Base-by-base conservation (phyloP, 106 monocot species). In the Dendrobium huoshanense region DNA sequence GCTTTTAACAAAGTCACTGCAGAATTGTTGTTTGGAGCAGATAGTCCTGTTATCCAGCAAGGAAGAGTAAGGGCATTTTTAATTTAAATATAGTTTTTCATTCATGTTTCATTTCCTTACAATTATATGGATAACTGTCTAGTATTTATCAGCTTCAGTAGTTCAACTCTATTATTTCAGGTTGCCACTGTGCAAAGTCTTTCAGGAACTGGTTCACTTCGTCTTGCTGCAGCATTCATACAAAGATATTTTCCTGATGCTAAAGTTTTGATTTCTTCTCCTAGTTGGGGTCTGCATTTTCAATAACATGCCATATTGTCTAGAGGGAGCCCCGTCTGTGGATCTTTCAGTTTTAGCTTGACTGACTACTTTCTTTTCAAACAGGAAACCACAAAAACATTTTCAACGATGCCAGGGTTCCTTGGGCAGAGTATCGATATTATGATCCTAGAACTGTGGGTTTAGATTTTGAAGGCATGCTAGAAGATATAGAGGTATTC, bases 341-440 rank as follows among this genome's bases (percentile, higher is more conserved):
- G 42, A 41, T 4, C 20, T 75, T 75, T 75, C 41, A 75, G 25
- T n/a, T 44, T 75, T 75, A n/a, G 74, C 43, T 31, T 67, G 40
- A 81, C 41, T 58, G 9, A 51, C 37, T 75, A 25, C 55, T 77
- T 75, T 33, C 77, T 16, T 22, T 65, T 82, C 78, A 55, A 81
- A 80, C 89, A 98, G 98, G 98, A 78, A 98, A 98, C 83, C 98
- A 98, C 85, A 98, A 98, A 88, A 98, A 98, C 77, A 98, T 98
- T 80, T 98, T 98, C 81, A 98, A 95, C 89, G 98, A 98, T 91
- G 90, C 98, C 42, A 88, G 92, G 74, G 98, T 98, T 80, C 95
- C 95, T 51, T 98, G 92, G 92, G 92, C 94, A 81, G 98, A 98
- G 55, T 98, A 98, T 82, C 83, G 95, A 33, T 98, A 98, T 78